phyloP scores from a whole-genome alignment of 768 basidiomycete species.

The Boletellus sp. region DNA sequence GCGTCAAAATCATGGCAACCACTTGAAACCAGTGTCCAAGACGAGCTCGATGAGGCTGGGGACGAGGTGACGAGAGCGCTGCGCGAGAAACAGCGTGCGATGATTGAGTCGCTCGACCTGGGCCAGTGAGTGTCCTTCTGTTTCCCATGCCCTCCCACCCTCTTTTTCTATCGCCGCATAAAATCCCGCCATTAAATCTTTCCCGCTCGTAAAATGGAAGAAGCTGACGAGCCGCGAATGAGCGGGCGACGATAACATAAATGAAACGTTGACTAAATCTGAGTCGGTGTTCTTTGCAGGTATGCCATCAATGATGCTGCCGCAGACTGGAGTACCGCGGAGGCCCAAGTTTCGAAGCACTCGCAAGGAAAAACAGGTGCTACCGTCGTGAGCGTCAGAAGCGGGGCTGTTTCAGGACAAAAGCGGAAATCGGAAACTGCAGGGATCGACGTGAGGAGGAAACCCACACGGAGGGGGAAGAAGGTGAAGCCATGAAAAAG shows the following conservation, averaged over 20 bases:
- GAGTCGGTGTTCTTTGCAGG: conserved; percentile 33
- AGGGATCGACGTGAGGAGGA: conserved; percentile 39
- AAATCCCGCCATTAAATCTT: neutral
- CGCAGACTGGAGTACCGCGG: conserved; percentile 73
- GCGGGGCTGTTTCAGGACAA: conserved; percentile 34
- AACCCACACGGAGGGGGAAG: conserved; percentile 45
- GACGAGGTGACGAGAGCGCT: conserved; percentile 53
- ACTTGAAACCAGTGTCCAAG: conserved; percentile 46
- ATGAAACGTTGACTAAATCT: neutral
- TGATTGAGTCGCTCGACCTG: conserved; percentile 86
- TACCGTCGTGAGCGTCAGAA: conserved; percentile 77
- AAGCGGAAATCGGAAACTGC: conserved; percentile 54
- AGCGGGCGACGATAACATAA: neutral
- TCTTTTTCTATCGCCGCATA: conserved; percentile 3
- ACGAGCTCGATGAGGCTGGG: conserved; percentile 77
- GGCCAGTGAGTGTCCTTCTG: conserved; percentile 60
- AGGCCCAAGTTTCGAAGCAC: conserved; percentile 62
- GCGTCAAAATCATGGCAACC: conserved; percentile 38
- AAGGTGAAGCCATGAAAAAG: conserved; percentile 34
- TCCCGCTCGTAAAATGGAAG: neutral
- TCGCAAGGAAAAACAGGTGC: conserved; percentile 46
- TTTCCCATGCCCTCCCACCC: neutral
- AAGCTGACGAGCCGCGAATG: neutral
- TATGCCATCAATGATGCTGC: conserved; percentile 70
- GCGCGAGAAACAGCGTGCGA: conserved; percentile 74